phyloP scores from a whole-genome alignment of 1,284 basidiomycete species.

The Somion occarium region DNA sequence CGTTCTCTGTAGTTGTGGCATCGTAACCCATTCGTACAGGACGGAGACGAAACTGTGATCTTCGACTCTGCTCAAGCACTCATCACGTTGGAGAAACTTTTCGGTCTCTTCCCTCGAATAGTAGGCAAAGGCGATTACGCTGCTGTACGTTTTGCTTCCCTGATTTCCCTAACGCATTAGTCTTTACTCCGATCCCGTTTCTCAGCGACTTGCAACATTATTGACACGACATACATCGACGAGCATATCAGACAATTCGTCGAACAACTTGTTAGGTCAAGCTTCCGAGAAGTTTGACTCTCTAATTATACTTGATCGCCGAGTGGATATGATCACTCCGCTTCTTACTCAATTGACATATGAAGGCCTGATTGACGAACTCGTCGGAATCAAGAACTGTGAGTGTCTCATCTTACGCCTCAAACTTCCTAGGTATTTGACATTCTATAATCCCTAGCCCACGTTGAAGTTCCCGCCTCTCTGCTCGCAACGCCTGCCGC shows the following conservation, averaged over 20 bases:
- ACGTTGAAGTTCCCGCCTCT: constrained; percentile 85
- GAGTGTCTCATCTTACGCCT: constrained; percentile 22
- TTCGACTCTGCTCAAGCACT: constrained; percentile 89
- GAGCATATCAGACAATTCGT: constrained; percentile 28
- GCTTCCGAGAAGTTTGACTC: constrained; percentile 72
- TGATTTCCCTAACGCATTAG: not conserved
- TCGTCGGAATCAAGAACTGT: constrained; percentile 89
- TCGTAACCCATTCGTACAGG: constrained; percentile 38
- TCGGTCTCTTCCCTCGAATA: constrained; percentile 89
- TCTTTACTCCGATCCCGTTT: too few relatives aligned
- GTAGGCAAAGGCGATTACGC: constrained; percentile 93
- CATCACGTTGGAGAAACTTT: constrained; percentile 80
- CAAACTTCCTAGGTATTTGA: constrained; percentile 7
- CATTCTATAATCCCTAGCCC: constrained; percentile 45
- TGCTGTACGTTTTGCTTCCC: constrained; percentile 49
- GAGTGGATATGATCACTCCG: constrained; percentile 94
- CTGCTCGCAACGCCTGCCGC: constrained; percentile 53
- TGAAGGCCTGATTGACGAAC: constrained; percentile 94
- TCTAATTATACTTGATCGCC: constrained; percentile 86
- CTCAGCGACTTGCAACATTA: constrained; percentile 77
- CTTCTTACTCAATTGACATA: constrained; percentile 96
- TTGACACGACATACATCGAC: constrained; percentile 58
- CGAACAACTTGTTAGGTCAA: constrained; percentile 36
- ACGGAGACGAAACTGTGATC: constrained; percentile 90
- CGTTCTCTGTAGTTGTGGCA: not conserved